Conservation (phyloP, 2,329 filamentous ascomycete genomes). For the Nigrograna mackinnonii region DNA sequence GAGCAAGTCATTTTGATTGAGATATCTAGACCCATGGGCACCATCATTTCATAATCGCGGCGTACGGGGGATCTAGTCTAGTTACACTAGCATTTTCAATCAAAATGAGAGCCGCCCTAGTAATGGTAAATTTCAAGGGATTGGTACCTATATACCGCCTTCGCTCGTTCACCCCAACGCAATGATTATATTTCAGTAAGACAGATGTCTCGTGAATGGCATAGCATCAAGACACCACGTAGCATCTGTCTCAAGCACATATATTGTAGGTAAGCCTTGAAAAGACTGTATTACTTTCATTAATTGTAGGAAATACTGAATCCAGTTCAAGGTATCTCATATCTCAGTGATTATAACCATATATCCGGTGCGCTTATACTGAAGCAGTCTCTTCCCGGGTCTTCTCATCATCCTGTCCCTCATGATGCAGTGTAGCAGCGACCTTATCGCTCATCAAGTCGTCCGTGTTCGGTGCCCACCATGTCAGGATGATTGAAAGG, state of each 20-base stretch:
- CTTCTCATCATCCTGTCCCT: constrained; percentile 6
- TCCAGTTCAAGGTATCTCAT: not conserved
- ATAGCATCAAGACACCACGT: no score
- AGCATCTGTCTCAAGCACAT: not conserved
- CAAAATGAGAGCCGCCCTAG: no score
- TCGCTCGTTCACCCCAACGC: no score
- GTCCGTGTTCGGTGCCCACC: constrained; percentile 39
- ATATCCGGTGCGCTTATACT: not conserved
- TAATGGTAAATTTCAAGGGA: no score
- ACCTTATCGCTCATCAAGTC: constrained; percentile 37
- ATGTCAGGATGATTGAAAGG: constrained; percentile 31
- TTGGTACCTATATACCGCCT: no score
- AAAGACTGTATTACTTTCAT: not conserved
- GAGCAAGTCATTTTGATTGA: no score
- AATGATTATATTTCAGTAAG: no score
- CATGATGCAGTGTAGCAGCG: constrained; percentile 33
- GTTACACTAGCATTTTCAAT: no score
- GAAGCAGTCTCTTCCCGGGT: not conserved
- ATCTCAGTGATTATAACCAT: not conserved
- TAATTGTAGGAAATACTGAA: not conserved
- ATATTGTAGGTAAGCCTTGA: not conserved
- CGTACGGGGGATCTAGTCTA: no score
- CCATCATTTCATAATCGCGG: no score
- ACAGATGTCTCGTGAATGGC: not conserved
- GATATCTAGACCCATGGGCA: no score